Evolutionary conservation across 2,329 filamentous ascomycete genomes (phyloP), one percentile per base, ranked within the genome.

Genomic region (Zopfia rhizophila): DNA sequence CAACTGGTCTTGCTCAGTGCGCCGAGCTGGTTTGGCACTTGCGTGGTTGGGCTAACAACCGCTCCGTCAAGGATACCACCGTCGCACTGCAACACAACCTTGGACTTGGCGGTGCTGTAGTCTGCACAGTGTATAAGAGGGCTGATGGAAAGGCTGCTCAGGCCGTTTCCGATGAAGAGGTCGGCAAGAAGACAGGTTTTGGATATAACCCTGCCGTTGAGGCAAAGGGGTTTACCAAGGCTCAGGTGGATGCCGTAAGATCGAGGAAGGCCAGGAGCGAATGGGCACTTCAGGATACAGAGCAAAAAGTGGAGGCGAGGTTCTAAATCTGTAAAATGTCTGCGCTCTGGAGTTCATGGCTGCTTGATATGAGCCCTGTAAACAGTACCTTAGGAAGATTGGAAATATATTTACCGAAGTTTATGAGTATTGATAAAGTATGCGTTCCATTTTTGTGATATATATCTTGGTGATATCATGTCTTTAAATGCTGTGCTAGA

Each of bases 1-100:
- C 93, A 0, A 96, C 91, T 0, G 93, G 94, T n/a, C 82, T 97
- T 39, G 94, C 93, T 10, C 93, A 97, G 76, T 97, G 92, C 68
- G 90, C 93, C 4, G 93, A 97, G 76, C 79, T 97, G 10, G 89
- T 95, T 19, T 97, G 93, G 93, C 93, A 97, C 67, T 79, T 97
- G 61, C 84, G 93, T 55, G 93, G 93, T 10, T 97, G 93, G 93
- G 93, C 93, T 14, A 96, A 94, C 74, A 97, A 97, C 78, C 82
- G 93, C 28, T 76, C 85, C 12, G 81, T 89, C 1, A 76, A 83
- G 14, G 80, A 81, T 46, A 94, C 91, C 0, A 83, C 76, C 51
- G 85, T 84, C 47, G 89, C 88, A 45, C 77, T 97, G 55, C 92
- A 97, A 78, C 94, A 97, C 70, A 97, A 97, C 67, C 80, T 97